Percentiles rank a stretch among this genome's conserved stretches.
Conservation (phyloP, 2,329 filamentous ascomycete species). For the Cephalotrichum gorgonifer region DNA sequence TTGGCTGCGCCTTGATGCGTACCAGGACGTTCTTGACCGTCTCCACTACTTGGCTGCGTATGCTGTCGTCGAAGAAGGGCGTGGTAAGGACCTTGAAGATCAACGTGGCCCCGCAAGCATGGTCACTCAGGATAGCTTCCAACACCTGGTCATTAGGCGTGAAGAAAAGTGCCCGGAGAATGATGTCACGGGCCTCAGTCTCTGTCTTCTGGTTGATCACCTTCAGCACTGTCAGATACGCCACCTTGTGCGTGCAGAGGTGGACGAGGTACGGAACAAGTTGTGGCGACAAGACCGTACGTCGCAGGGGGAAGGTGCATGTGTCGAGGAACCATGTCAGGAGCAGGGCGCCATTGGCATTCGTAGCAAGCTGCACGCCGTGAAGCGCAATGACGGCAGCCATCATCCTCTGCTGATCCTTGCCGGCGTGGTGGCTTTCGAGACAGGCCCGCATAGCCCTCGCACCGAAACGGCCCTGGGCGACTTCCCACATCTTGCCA, state of each 20-base stretch:
- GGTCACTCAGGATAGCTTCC: slow-evolving; percentile 84
- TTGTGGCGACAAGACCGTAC: slow-evolving; percentile 83
- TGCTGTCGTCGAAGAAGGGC: slow-evolving; percentile 89
- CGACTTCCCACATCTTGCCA: slow-evolving; percentile 82
- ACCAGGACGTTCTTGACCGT: slow-evolving; percentile 84
- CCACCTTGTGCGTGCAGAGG: slow-evolving; percentile 96
- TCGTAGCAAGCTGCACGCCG: slow-evolving; percentile 91
- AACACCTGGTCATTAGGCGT: slow-evolving; percentile 75
- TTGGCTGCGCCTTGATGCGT: slow-evolving; percentile 84
- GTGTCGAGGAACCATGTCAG: slow-evolving; percentile 98
- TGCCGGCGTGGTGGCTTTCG: slow-evolving; percentile 89
- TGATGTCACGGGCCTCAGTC: slow-evolving; percentile 78
- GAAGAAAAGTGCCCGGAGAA: slow-evolving; percentile 88
- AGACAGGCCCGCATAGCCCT: slow-evolving; percentile 94
- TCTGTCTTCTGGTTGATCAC: slow-evolving; percentile 98
- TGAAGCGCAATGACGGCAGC: slow-evolving; percentile 92
- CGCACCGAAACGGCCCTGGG: slow-evolving; percentile 88
- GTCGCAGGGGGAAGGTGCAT: slow-evolving; percentile 85
- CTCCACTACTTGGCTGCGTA: slow-evolving; percentile 79
- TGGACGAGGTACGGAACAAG: slow-evolving; percentile 90
- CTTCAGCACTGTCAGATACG: slow-evolving; percentile 92
- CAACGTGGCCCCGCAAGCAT: slow-evolving; percentile 82
- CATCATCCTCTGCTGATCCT: slow-evolving; percentile 91
- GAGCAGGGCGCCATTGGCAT: slow-evolving; percentile 86
- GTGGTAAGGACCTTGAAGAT: slow-evolving; percentile 99